Base-by-base conservation (phyloP, 2,329 filamentous ascomycete species). In the Chaetomium globosum region DNA sequence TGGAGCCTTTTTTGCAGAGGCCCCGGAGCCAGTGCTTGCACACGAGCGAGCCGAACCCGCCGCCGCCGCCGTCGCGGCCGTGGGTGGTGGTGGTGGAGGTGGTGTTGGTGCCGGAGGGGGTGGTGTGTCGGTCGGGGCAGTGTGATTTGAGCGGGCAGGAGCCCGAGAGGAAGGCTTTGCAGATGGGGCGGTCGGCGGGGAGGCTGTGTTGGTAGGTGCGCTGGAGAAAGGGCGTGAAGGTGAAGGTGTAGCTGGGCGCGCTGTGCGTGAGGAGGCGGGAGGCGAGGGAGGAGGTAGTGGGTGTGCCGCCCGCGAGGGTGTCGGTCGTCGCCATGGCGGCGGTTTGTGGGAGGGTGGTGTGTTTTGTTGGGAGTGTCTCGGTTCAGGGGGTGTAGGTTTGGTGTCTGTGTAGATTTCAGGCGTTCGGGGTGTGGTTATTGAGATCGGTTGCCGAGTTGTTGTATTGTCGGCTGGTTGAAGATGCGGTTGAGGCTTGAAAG, bases 11-110 rank as follows among this genome's bases (percentile, higher is more conserved):
- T 77, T 99, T 99, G 83, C 95, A 99, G 23, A 99, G 87, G 0
- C 93, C 94, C 70, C 96, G 91, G 74, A 98, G 88, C 89, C 95
- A 98, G 83, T 98, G 95, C 81, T 99, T 99, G 87, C 95, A 99
- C 67, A 99, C 94, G 19, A 98, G 87, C 75, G 86, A 90, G 80
- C 89, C 91, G 76, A 89, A 89, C 39, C 87, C 87, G 49, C 82
- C 78, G 73, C 74, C 71, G 70, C 71, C 71, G 73, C 75, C 74
- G 68, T n/a, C 43, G 30, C 46, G 10, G 30, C 66, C 73, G 65
- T 65, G 68, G 23, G 39, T 5, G n/a, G 61, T 56, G 30, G 65
- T 10, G 39, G 58, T 48, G 3, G 63, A 54, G 30, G 65, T 10
- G 39, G 58, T 48, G 3, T 62, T 49, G 55, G 52, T 16, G 65